Base-by-base conservation (phyloP, 352 stramenopile genomes). In the Globisporangium paroecandrum region DNA sequence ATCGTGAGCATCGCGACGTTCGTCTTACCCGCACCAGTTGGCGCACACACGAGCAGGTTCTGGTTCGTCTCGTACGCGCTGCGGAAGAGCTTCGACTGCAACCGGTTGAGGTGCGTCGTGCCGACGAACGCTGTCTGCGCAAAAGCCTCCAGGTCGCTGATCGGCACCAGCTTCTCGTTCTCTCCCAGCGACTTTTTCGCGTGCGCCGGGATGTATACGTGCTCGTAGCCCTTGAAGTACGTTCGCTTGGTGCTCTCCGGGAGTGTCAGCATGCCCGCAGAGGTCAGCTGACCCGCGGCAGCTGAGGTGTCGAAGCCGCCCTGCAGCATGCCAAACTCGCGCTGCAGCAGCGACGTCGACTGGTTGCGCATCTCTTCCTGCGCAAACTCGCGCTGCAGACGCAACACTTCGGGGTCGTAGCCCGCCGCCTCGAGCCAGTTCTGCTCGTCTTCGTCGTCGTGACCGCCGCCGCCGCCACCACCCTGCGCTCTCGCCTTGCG, bases 1-100 rank as follows among this genome's bases (percentile, higher is more conserved):
- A 99, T 94, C 1, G 95, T 83, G 9, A 99, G 83, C 95, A 99
- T 98, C 3, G 98, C 98, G 20, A 99, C 97, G 79, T 99, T 99
- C 1, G 98, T 99, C 70, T 99, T 99, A 70, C 97, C 97, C 6
- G 97, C 97, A 62, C 97, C 97, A 0, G 89, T 97, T 0, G 89
- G 89, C 9, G 89, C 90, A 59, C 89, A 97, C 38, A 99, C 96
- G 27, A 99, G 81, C 69, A 99, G 73, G 75, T 99, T 99, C 74
- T 99, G 95, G 58, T 98, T 94, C 61, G 89, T 94, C 61, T 97
- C 84, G 78, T 98, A 99, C 0, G 97, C 98, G 1, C 85, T 90
- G 25, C 98, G 81, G 78, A 99, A 99, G 9, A 99, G 94, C 67
- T 95, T 95, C 9, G 87, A 98, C 85, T 99, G 98, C 77, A 99